phyloP scores from a whole-genome alignment of 2,329 filamentous ascomycete species.

The Ceratocystis cacaofunesta region DNA sequence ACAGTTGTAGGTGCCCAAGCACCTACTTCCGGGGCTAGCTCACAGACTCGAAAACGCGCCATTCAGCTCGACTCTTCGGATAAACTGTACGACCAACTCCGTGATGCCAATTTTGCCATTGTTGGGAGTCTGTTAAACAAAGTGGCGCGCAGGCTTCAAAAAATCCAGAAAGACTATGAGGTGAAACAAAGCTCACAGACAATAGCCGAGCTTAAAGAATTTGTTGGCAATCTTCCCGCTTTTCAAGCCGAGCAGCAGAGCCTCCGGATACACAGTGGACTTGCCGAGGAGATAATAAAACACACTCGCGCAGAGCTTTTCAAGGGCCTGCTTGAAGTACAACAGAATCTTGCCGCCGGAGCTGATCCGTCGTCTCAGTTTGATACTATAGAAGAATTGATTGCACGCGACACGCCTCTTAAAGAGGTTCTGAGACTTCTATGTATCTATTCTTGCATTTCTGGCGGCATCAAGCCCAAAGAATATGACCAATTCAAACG shows the following conservation, averaged over 20 bases:
- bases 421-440: conserved; percentile 70
- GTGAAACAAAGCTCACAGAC: conserved; percentile 78
- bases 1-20: conserved; percentile 63
- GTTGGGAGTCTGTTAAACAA: conserved; percentile 82
- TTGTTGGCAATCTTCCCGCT: conserved; percentile 81
- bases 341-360: conserved; percentile 87
- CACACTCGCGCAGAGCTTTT: conserved; percentile 82
- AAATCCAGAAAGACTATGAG: conserved; percentile 75
- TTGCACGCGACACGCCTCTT: conserved; percentile 69
- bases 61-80: conserved; percentile 81
- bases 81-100: conserved; percentile 71
- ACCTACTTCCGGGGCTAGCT: conserved; percentile 43
- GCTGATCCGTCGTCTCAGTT: conserved; percentile 80
- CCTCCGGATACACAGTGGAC: conserved; percentile 76
- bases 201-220: conserved; percentile 80
- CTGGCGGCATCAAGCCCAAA: conserved; percentile 72
- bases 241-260: conserved; percentile 91
- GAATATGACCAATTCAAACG: conserved; percentile 84
- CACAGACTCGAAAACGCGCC: conserved; percentile 62
- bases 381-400: conserved; percentile 85
- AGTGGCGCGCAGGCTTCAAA: conserved; percentile 70
- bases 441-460: conserved; percentile 82
- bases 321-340: conserved; percentile 74
- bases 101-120: conserved; percentile 89
- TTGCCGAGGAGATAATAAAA: conserved; percentile 92